phyloP scores from a whole-genome alignment of 1,284 basidiomycete genomes.

The Puccinia coronata region DNA sequence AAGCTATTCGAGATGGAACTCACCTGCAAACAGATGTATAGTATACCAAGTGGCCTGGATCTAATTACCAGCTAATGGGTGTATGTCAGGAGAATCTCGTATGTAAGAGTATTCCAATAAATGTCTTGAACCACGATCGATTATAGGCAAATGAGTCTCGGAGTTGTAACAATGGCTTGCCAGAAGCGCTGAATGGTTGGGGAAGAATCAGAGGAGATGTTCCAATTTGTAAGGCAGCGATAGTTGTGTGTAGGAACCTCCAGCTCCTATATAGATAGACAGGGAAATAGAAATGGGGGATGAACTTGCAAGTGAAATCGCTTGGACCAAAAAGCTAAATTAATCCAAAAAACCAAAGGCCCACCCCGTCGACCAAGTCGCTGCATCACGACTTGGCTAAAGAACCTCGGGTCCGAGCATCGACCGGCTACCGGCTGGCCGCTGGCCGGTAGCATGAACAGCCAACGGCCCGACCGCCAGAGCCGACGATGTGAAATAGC shows the following conservation, averaged over 20 bases:
- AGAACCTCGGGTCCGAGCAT: background rate
- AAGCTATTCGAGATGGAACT: background rate
- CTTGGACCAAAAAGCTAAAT: no score
- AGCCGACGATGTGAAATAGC: background rate
- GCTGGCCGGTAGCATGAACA: background rate
- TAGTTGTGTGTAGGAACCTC: background rate
- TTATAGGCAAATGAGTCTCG: background rate
- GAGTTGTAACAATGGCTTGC: background rate
- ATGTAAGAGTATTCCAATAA: background rate
- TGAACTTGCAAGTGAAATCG: background rate
- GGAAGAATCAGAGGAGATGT: background rate
- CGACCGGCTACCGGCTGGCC: background rate
- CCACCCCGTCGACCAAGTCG: no score
- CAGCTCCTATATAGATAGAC: background rate
- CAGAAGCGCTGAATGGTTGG: background rate
- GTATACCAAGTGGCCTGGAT: background rate
- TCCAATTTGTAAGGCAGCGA: no score
- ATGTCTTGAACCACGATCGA: background rate
- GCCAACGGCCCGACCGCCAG: background rate
- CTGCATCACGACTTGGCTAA: background rate
- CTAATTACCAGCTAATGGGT: background rate
- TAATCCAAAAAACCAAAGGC: no score
- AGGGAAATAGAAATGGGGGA: background rate
- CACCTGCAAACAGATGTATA: background rate
- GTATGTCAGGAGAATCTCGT: background rate